Conservation (phyloP, 805 yeast species). For the Lipomyces orientalis region DNA sequence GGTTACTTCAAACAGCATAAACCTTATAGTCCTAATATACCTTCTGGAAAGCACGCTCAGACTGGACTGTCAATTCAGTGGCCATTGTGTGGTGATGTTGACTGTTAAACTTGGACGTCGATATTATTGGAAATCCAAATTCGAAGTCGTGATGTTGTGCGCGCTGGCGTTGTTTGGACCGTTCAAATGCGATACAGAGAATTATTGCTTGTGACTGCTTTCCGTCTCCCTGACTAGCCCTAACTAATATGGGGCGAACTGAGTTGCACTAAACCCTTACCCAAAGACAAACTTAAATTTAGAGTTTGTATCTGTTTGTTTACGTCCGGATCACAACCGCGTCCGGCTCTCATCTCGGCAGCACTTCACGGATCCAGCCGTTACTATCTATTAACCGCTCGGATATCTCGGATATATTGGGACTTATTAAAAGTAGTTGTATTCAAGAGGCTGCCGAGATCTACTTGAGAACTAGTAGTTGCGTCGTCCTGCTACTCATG, state of each 20-base stretch:
- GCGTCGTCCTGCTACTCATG: conserved; percentile 6
- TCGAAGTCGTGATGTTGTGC: not conserved
- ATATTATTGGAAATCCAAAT: not conserved
- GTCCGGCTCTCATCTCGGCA: not conserved
- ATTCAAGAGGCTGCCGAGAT: not conserved
- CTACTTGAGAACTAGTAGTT: not conserved
- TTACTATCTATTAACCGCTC: not conserved
- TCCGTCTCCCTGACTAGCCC: not conserved
- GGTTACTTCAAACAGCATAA: not conserved
- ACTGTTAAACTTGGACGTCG: not conserved
- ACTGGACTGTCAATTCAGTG: conserved; percentile 99
- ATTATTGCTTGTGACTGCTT: not conserved
- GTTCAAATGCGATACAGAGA: not conserved
- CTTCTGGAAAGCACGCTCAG: conserved; percentile 99
- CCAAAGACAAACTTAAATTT: not conserved
- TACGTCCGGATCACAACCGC: no score
- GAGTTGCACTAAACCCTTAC: not conserved
- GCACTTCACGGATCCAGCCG: not conserved
- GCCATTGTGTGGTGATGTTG: conserved; percentile 64
- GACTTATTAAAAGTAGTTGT: no score
- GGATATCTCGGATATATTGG: not conserved
- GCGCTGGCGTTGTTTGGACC: not conserved
- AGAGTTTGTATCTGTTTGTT: not conserved
- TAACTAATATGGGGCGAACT: not conserved
- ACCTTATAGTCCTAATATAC: conserved; percentile 59